A percentile compares a stretch with the other conserved stretches of the same genome.
Evolutionary conservation across 805 yeast genomes (phyloP).

Genomic region (Candida maesae): DNA sequence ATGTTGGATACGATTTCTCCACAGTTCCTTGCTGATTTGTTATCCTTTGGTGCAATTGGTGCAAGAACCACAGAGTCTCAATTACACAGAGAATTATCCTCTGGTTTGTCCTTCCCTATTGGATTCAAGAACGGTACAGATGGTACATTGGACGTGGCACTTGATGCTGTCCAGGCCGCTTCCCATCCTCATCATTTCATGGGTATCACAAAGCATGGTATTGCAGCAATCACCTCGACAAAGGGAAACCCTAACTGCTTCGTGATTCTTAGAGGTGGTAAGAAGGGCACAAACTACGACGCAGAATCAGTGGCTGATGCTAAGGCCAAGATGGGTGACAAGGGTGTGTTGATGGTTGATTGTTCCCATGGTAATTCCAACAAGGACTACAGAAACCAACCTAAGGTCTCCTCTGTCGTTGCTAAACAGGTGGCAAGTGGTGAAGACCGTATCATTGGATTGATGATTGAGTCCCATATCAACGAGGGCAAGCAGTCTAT

Average conservation of each 20-base stretch:
- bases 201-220: constrained; percentile 96
- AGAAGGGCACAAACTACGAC: constrained; percentile 89
- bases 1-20: constrained; percentile 98
- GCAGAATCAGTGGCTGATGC: constrained; percentile 72
- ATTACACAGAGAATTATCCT: constrained; percentile 94
- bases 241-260: constrained; percentile 94
- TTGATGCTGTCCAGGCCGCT: constrained; percentile 93
- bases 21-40: constrained; percentile 85
- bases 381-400: constrained; percentile 94
- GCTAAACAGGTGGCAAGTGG: constrained; percentile 81
- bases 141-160: constrained; percentile 87
- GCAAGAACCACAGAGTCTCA: constrained; percentile 99
- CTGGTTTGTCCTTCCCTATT: constrained; percentile 97
- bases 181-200: constrained; percentile 90
- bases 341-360: constrained; percentile 78
- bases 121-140: constrained; percentile 99
- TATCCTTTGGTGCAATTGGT: constrained; percentile 96
- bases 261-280: constrained; percentile 95
- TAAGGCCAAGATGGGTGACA: constrained; percentile 53
- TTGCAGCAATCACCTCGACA: constrained; percentile 94
- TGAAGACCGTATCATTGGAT: constrained; percentile 78
- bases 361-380: constrained; percentile 97
- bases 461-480: constrained; percentile 93
- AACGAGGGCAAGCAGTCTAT: constrained; percentile 92
- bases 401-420: constrained; percentile 79